phyloP scores from a whole-genome alignment of 352 stramenopile genomes.

The Pythium dissotocum region DNA sequence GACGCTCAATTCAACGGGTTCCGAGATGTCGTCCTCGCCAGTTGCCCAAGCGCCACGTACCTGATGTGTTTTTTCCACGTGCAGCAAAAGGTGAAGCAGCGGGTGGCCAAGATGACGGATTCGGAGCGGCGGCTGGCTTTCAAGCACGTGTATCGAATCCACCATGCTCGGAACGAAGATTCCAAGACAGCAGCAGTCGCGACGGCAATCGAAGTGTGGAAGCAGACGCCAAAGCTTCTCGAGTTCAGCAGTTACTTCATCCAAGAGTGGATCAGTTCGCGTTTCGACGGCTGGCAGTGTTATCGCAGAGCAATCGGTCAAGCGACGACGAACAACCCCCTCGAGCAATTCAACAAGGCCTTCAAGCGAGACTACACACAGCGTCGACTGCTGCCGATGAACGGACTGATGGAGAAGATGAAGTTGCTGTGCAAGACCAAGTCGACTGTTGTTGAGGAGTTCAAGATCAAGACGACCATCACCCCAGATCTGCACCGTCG shows the following conservation, averaged over 20 bases:
- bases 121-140: background rate
- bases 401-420: too few species aligned
- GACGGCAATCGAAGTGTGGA: background rate
- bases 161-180: background rate
- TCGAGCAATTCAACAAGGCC: too few species aligned
- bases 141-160: background rate
- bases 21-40: background rate
- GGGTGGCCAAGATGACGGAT: background rate
- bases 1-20: background rate
- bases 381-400: too few species aligned
- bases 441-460: constrained; percentile 1
- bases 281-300: too few species aligned
- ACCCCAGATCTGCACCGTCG: constrained; percentile 13
- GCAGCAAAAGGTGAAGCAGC: background rate
- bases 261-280: background rate
- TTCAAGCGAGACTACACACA: too few species aligned
- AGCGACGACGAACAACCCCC: too few species aligned
- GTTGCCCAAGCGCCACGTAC: background rate
- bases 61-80: constrained; percentile 3
- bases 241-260: background rate
- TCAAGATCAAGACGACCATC: background rate
- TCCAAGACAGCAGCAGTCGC: background rate
- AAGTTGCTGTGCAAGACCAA: constrained; percentile 2
- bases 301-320: too few species aligned
- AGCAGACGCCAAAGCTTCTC: background rate